phyloP scores from a whole-genome alignment of 495 filamentous ascomycete species.

The Penicillium canescens region DNA sequence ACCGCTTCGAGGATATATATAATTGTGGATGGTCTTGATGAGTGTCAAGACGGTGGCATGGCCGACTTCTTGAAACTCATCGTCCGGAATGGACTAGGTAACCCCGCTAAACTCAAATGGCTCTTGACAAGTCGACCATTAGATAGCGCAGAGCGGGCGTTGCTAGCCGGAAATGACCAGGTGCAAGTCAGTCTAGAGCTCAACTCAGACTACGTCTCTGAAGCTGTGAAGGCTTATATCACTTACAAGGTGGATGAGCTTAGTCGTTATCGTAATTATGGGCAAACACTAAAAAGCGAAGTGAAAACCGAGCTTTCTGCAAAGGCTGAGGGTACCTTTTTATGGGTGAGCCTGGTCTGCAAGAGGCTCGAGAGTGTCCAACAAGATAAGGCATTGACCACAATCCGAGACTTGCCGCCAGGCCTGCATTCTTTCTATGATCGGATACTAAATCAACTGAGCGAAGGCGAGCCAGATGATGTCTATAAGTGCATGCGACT shows the following conservation, averaged over 20 bases:
- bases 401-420: conserved; percentile 7
- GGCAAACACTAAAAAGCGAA: not conserved
- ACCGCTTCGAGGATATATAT: conserved; percentile 5
- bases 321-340: conserved; percentile 26
- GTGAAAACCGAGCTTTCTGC: conserved; percentile 10
- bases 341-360: conserved; percentile 34
- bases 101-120: conserved; percentile 25
- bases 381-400: conserved; percentile 1
- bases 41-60: conserved; percentile 21
- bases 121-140: conserved; percentile 28
- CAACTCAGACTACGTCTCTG: conserved; percentile 12
- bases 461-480: not conserved
- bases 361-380: conserved; percentile 10
- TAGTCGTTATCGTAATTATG: not conserved
- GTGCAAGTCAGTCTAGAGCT: conserved; percentile 18
- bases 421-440: conserved; percentile 10
- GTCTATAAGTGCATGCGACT: conserved; percentile 1
- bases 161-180: conserved; percentile 11
- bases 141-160: conserved; percentile 13
- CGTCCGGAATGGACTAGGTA: conserved; percentile 11
- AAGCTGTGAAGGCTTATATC: conserved; percentile 27
- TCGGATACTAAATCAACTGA: conserved; percentile 11
- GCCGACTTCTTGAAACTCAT: conserved; percentile 33
- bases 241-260: conserved; percentile 25
- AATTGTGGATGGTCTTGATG: conserved; percentile 19